These are phyloP conservation scores for Aspergillus affinis DNA, from an alignment of 495 filamentous ascomycete genomes.

Conservation along the genomic window DNA sequence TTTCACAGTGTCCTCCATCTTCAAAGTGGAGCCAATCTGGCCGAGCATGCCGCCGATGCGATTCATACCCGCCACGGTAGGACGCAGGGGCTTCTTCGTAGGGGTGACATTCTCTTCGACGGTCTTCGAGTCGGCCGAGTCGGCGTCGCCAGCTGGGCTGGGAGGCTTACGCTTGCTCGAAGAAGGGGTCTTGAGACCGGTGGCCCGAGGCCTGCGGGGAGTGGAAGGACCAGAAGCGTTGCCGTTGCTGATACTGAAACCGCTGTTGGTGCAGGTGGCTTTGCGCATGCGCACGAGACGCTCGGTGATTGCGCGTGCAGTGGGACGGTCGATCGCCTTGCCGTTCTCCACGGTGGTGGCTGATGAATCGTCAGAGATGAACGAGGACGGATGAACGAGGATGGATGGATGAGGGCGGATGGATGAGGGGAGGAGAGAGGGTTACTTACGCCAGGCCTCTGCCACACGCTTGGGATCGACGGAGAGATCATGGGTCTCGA, in stretches of 20 bases:
- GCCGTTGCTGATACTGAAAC: conserved; percentile 23
- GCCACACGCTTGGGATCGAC: conserved; percentile 42
- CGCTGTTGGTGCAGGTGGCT: conserved; percentile 6
- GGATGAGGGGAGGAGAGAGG: not conserved
- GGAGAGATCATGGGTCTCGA: conserved; percentile 42
- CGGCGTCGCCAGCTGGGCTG: not conserved
- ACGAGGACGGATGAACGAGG: not conserved
- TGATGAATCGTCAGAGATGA: not conserved
- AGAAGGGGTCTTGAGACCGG: not conserved
- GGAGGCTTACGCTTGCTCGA: conserved; percentile 16
- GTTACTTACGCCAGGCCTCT: conserved; percentile 49
- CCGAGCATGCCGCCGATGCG: not conserved
- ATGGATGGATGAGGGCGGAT: not conserved
- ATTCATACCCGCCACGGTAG: conserved; percentile 5
- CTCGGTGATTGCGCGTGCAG: conserved; percentile 50
- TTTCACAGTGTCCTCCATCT: not conserved
- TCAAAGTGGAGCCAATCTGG: not conserved
- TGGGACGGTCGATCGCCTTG: conserved; percentile 30
- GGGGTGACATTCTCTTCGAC: conserved; percentile 8
- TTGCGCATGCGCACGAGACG: conserved; percentile 45
- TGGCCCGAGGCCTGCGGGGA: conserved; percentile 15
- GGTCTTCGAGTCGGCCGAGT: not conserved
- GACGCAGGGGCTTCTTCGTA: conserved; percentile 5
- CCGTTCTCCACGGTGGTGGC: not conserved
- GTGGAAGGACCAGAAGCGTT: conserved; percentile 5